Evolutionary conservation across 768 basidiomycete species (phyloP).

Genomic region (Termitomyces sp.): DNA sequence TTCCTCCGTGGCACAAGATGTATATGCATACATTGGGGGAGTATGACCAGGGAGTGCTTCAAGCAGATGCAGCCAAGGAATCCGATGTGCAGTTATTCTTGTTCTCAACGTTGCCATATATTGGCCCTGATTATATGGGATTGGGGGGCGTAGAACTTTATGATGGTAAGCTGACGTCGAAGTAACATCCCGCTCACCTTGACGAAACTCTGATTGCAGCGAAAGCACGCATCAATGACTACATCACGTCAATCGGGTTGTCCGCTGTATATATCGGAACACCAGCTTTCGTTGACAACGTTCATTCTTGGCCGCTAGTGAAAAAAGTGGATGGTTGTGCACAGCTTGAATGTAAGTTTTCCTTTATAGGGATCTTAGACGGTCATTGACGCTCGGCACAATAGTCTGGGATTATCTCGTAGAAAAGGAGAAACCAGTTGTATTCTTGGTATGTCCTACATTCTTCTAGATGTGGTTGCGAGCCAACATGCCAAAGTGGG

Average conservation of each 20-base stretch:
- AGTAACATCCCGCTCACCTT: neutral
- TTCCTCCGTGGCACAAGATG: constrained; percentile 12
- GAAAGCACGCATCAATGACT: constrained; percentile 15
- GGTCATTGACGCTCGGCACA: neutral
- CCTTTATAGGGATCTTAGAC: neutral
- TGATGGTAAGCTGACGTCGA: constrained; percentile 7
- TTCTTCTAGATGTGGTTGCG: neutral
- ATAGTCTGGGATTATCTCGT: constrained; percentile 12
- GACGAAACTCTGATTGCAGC: neutral
- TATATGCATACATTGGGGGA: constrained; percentile 11
- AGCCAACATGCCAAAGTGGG: constrained; percentile 5
- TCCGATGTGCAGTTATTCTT: constrained; percentile 11
- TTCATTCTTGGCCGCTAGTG: constrained; percentile 12
- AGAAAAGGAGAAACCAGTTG: constrained; percentile 11
- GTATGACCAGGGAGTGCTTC: constrained; percentile 12
- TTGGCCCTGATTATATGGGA: constrained; percentile 14
- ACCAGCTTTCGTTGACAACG: constrained; percentile 13
- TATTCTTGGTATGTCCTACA: constrained; percentile 7
- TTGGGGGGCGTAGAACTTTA: constrained; percentile 15
- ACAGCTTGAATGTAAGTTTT: constrained; percentile 9
- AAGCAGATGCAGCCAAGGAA: constrained; percentile 14
- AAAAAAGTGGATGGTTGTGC: constrained; percentile 2
- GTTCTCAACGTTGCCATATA: constrained; percentile 14
- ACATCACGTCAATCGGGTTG: constrained; percentile 13
- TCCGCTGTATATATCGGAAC: constrained; percentile 12